Evolutionary conservation across 148 eudicot genomes (phyloP).

Genomic region (Chenopodium album): DNA sequence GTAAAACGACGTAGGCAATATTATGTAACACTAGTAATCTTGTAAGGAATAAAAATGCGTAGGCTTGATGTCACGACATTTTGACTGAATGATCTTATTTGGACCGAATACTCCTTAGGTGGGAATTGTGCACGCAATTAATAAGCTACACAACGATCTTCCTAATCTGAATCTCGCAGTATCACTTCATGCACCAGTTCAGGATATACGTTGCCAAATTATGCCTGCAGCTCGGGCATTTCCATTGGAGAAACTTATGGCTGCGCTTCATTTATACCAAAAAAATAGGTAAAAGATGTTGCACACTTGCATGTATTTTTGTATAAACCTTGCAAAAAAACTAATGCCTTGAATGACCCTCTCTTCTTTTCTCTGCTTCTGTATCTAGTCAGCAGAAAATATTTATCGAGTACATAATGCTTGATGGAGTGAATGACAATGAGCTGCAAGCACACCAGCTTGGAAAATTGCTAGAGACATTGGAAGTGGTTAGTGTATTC

Average conservation of each 20-base stretch:
- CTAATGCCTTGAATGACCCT: constrained; percentile 13
- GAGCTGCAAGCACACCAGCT: constrained; percentile 93
- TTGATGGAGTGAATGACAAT: constrained; percentile 91
- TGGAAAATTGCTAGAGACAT: constrained; percentile 75
- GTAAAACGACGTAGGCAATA: too few species aligned
- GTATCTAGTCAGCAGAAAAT: constrained; percentile 80
- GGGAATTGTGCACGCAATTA: constrained; percentile 88
- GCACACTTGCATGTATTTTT: background rate
- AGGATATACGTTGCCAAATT: constrained; percentile 94
- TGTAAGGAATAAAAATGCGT: background rate
- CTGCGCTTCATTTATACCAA: constrained; percentile 69
- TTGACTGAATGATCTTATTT: constrained; percentile 13
- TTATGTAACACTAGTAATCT: background rate
- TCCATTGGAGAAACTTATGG: constrained; percentile 90
- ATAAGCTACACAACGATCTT: constrained; percentile 69
- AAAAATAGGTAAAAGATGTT: constrained; percentile 51
- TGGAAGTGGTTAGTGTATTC: constrained; percentile 70
- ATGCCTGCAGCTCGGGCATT: constrained; percentile 99
- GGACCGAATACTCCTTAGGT: constrained; percentile 48
- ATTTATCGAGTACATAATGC: constrained; percentile 98
- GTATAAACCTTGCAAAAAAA: background rate
- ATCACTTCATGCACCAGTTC: constrained; percentile 96
- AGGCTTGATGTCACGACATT: constrained; percentile 8
- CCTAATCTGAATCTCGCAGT: constrained; percentile 90
- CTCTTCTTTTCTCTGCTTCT: background rate